A percentile compares a stretch with the other conserved stretches of the same genome.
phyloP scores from a whole-genome alignment of 106 monocot genomes.

The Gastrodia elata region DNA sequence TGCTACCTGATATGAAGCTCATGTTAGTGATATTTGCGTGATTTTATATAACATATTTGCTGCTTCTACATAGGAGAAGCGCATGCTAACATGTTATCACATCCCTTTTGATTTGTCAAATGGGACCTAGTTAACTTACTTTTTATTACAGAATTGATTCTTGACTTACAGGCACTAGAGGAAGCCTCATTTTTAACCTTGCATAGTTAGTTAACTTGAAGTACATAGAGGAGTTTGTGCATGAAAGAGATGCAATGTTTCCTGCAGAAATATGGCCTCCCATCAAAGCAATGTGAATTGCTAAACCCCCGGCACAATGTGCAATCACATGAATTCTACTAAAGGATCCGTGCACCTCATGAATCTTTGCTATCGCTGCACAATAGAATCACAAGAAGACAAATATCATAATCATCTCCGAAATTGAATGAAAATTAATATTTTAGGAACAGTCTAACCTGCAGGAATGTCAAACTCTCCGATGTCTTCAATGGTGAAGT shows the following conservation, averaged over 20 bases:
- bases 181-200: slow-evolving; percentile 27
- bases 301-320: slow-evolving; percentile 28
- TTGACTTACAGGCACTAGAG: slow-evolving; percentile 25
- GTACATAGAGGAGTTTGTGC: slow-evolving; percentile 35
- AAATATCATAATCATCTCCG: neutral
- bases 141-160: no score
- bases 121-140: no score
- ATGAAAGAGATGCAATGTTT: slow-evolving; percentile 23
- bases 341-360: slow-evolving; percentile 9
- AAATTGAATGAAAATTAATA: neutral
- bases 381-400: neutral
- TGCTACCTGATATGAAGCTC: slow-evolving; percentile 6
- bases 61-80: neutral
- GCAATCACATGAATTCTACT: slow-evolving; percentile 31
- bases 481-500: slow-evolving; percentile 27
- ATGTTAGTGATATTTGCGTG: neutral
- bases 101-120: no score
- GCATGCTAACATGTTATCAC: neutral
- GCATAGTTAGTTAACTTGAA: slow-evolving; percentile 30
- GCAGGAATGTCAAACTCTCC: slow-evolving; percentile 28
- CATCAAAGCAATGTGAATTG: slow-evolving; percentile 28
- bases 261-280: slow-evolving; percentile 32
- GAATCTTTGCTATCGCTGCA: slow-evolving; percentile 18
- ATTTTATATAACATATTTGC: neutral
- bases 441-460: slow-evolving; percentile 9